Percentiles rank a stretch among this genome's conserved stretches.
These are phyloP conservation scores for Poa annua DNA, from an alignment of 176 grass and related monocot species.

Conservation along the genomic window DNA sequence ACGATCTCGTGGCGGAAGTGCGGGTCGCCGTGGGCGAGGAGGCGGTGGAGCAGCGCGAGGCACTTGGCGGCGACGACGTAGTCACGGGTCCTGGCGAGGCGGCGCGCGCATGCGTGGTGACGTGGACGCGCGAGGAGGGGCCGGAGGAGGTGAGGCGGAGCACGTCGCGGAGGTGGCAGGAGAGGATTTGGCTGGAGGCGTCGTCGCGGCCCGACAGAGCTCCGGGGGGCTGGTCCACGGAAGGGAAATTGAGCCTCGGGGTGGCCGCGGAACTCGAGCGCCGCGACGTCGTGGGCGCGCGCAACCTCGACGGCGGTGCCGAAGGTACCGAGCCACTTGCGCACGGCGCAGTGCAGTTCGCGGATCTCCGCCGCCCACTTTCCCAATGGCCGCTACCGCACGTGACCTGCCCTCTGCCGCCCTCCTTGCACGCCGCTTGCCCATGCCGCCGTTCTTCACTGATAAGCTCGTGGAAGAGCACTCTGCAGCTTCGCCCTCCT, in stretches of 20 bases:
- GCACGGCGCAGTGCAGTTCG: conserved; percentile 68
- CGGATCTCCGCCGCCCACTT: conserved; percentile 94
- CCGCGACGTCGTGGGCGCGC: conserved; percentile 76
- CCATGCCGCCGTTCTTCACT: conserved; percentile 16
- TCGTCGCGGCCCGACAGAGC: no score
- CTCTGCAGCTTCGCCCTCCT: conserved; percentile 32
- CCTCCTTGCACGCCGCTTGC: conserved; percentile 42
- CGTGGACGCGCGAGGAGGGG: conserved; percentile 40
- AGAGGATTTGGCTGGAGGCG: no score
- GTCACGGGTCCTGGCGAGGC: conserved; percentile 68
- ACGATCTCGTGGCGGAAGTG: conserved; percentile 62
- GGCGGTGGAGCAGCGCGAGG: conserved; percentile 70
- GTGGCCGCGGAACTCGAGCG: conserved; percentile 62
- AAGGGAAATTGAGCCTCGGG: conserved; percentile 72
- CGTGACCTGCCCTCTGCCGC: conserved; percentile 59
- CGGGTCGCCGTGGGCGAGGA: conserved; percentile 52
- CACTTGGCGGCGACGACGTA: conserved; percentile 84
- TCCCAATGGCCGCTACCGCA: conserved; percentile 72
- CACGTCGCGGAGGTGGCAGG: conserved; percentile 52
- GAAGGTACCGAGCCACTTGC: conserved; percentile 96
- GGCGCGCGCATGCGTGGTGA: conserved; percentile 50
- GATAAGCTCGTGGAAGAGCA: no score
- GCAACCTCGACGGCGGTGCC: conserved; percentile 73
- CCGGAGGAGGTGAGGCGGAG: conserved; percentile 58
- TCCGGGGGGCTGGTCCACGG: no score